Evolutionary conservation across 2,329 filamentous ascomycete genomes (phyloP).

Genomic region (Fusarium protoensiforme): DNA sequence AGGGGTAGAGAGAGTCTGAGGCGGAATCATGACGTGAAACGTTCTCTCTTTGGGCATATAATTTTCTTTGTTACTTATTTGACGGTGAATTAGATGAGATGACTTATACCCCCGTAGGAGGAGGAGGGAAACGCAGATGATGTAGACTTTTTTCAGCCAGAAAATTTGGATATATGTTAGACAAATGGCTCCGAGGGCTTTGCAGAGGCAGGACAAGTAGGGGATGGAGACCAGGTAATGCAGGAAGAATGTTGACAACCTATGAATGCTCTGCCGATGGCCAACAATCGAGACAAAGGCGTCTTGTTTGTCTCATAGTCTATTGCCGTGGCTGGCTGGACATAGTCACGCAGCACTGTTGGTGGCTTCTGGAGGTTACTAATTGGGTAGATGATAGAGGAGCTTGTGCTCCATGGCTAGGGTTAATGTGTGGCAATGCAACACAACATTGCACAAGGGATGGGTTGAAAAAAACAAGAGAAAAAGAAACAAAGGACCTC

Average conservation of each 20-base stretch:
- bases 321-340: neutral
- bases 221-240: neutral
- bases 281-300: neutral
- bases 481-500: neutral
- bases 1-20: slow-evolving; percentile 2
- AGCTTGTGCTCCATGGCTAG: neutral
- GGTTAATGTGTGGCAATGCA: slow-evolving; percentile 21
- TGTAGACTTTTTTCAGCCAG: slow-evolving; percentile 28
- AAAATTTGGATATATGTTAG: slow-evolving; percentile 39
- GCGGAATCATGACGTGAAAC: slow-evolving; percentile 44
- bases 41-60: slow-evolving; percentile 39
- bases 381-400: neutral
- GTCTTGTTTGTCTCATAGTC: neutral
- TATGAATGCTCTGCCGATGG: neutral
- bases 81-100: slow-evolving; percentile 45
- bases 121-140: slow-evolving; percentile 38
- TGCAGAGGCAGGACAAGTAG: slow-evolving; percentile 1
- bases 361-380: neutral
- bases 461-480: neutral
- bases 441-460: slow-evolving; percentile 6
- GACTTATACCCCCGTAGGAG: slow-evolving; percentile 45
- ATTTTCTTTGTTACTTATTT: slow-evolving; percentile 44
- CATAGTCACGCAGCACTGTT: neutral
- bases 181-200: slow-evolving; percentile 18
- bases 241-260: neutral